Evolutionary conservation across 768 basidiomycete genomes (phyloP).

Genomic region (Leucocoprinus sp.): DNA sequence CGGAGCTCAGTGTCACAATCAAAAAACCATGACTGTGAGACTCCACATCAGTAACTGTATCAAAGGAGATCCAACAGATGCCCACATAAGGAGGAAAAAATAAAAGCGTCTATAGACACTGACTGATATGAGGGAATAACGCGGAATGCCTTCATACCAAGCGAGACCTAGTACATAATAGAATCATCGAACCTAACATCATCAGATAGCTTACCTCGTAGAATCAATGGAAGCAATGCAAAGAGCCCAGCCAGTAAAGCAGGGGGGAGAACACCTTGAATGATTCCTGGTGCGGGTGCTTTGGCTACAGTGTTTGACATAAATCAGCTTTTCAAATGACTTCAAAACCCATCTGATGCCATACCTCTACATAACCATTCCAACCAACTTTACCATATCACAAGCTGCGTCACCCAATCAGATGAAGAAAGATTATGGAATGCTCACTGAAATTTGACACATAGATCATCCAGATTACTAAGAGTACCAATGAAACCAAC

Average conservation of each 20-base stretch:
- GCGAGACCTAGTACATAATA: constrained; percentile 33
- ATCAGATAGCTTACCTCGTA: constrained; percentile 35
- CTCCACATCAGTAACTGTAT: neutral
- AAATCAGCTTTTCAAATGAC: neutral
- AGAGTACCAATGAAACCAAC: constrained; percentile 58
- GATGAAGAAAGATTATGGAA: neutral
- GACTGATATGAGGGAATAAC: constrained; percentile 58
- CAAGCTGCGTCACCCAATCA: too few species aligned
- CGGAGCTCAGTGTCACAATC: constrained; percentile 57
- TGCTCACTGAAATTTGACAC: constrained; percentile 35
- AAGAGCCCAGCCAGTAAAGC: constrained; percentile 55
- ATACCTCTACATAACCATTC: constrained; percentile 42
- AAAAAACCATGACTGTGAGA: constrained; percentile 56
- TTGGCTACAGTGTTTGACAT: constrained; percentile 20
- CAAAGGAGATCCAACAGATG: neutral
- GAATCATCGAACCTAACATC: neutral
- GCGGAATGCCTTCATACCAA: constrained; percentile 64
- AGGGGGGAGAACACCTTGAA: constrained; percentile 63
- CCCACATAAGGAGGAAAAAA: constrained; percentile 53
- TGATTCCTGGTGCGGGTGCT: constrained; percentile 36
- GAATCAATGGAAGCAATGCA: constrained; percentile 48
- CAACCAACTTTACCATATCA: constrained; percentile 38
- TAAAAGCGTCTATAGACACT: constrained; percentile 69
- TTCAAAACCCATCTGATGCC: neutral
- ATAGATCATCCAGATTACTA: constrained; percentile 50